Conservation (phyloP, 2,329 filamentous ascomycete species). For the Macrophomina pseudophaseolina region DNA sequence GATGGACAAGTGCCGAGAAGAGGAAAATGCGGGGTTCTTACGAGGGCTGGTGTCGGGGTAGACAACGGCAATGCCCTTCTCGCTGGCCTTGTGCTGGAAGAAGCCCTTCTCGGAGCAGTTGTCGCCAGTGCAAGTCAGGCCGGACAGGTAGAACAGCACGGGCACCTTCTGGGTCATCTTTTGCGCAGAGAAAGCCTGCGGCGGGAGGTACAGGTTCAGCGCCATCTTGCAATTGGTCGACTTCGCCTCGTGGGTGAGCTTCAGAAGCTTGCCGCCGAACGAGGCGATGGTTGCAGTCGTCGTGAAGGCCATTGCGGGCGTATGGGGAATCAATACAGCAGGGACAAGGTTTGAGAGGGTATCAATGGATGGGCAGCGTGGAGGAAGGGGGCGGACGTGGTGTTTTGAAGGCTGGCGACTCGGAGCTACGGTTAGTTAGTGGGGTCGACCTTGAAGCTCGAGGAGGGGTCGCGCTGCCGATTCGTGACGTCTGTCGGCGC, state of each 20-base stretch:
- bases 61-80: slow-evolving; percentile 85
- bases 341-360: background rate
- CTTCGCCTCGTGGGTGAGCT: slow-evolving; percentile 83
- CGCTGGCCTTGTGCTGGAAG: slow-evolving; percentile 81
- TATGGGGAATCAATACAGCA: background rate
- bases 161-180: slow-evolving; percentile 68
- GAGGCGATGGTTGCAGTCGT: slow-evolving; percentile 87
- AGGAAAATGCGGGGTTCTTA: slow-evolving; percentile 44
- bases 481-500: slow-evolving; percentile 26
- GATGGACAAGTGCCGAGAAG: background rate
- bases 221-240: slow-evolving; percentile 87
- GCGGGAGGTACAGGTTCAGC: slow-evolving; percentile 89
- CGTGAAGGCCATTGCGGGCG: slow-evolving; percentile 69
- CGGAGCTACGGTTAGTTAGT: slow-evolving; percentile 26
- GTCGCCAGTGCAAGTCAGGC: slow-evolving; percentile 92
- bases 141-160: slow-evolving; percentile 90
- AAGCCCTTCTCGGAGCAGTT: slow-evolving; percentile 80
- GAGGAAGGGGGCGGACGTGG: slow-evolving; percentile 1
- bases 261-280: slow-evolving; percentile 93
- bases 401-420: slow-evolving; percentile 22
- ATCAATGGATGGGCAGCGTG: background rate
- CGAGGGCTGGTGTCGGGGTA: slow-evolving; percentile 95
- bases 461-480: slow-evolving; percentile 23
- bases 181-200: slow-evolving; percentile 61
- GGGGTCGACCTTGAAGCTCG: slow-evolving; percentile 23